Conservation (phyloP, 164 flowering plant species). For the Piper betle region DNA sequence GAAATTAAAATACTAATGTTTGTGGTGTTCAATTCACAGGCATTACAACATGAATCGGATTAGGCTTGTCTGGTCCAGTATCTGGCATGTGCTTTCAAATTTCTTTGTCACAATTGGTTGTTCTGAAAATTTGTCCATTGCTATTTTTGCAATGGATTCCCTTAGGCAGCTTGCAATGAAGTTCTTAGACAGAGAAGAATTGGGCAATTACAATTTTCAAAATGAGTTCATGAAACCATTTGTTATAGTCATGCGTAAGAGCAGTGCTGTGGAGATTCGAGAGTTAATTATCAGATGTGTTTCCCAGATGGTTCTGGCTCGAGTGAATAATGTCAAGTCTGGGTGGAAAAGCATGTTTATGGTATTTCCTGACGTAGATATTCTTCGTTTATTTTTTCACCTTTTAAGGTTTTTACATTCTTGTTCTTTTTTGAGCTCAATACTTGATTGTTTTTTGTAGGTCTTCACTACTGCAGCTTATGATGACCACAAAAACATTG, state of each 20-base stretch:
- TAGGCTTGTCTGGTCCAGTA: constrained; percentile 96
- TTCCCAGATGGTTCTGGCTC: constrained; percentile 98
- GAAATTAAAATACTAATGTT: background rate
- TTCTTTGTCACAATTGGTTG: constrained; percentile 92
- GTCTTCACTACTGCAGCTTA: constrained; percentile 93
- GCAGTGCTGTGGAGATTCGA: constrained; percentile 76
- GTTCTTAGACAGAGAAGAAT: constrained; percentile 93
- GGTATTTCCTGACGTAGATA: constrained; percentile 27
- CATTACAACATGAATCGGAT: constrained; percentile 99
- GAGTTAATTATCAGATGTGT: constrained; percentile 90
- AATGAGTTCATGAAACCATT: constrained; percentile 95
- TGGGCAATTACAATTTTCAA: constrained; percentile 95
- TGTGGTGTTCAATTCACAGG: constrained; percentile 34
- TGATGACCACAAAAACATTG: constrained; percentile 90
- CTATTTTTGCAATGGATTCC: constrained; percentile 98
- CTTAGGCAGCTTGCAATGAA: constrained; percentile 95
- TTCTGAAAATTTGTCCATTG: constrained; percentile 92
- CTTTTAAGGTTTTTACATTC: background rate
- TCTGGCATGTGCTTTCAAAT: constrained; percentile 95
- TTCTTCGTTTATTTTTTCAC: too few species aligned
- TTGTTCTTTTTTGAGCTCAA: background rate
- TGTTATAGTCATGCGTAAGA: constrained; percentile 93
- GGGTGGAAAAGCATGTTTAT: constrained; percentile 98
- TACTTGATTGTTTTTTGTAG: constrained; percentile 24
- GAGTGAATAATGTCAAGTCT: constrained; percentile 92